Conservation (phyloP, 441 rosid species). For the Pelargonium fulgidum region DNA sequence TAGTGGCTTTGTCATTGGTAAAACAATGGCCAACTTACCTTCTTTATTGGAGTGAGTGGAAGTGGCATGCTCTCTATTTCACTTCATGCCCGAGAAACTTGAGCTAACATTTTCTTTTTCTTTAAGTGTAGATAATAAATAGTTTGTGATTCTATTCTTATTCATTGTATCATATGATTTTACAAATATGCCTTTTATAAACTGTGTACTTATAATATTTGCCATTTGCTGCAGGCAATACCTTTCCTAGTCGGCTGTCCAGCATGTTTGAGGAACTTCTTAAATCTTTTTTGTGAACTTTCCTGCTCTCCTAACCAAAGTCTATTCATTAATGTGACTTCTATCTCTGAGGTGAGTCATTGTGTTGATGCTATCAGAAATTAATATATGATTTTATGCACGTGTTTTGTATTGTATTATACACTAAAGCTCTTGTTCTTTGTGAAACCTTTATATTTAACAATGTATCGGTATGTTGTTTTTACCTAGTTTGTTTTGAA, state of each 20-base stretch:
- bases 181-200: conserved; percentile 13
- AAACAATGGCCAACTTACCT: background rate
- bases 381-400: background rate
- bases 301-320: conserved; percentile 72
- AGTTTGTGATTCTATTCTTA: conserved; percentile 6
- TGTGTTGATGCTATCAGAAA: conserved; percentile 2
- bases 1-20: conserved; percentile 2
- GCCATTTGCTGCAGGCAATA: conserved; percentile 45
- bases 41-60: background rate
- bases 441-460: background rate
- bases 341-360: conserved; percentile 49
- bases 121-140: background rate
- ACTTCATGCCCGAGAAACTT: no score
- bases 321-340: conserved; percentile 60
- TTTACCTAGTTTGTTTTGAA: background rate
- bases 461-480: background rate
- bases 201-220: background rate
- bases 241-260: conserved; percentile 79
- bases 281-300: conserved; percentile 66
- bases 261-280: conserved; percentile 69
- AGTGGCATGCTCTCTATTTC: background rate
- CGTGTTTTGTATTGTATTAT: background rate
- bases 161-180: background rate
- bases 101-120: background rate
- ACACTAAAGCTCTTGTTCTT: background rate